Conservation (phyloP, 495 filamentous ascomycete species). For the Penicillium fimorum region DNA sequence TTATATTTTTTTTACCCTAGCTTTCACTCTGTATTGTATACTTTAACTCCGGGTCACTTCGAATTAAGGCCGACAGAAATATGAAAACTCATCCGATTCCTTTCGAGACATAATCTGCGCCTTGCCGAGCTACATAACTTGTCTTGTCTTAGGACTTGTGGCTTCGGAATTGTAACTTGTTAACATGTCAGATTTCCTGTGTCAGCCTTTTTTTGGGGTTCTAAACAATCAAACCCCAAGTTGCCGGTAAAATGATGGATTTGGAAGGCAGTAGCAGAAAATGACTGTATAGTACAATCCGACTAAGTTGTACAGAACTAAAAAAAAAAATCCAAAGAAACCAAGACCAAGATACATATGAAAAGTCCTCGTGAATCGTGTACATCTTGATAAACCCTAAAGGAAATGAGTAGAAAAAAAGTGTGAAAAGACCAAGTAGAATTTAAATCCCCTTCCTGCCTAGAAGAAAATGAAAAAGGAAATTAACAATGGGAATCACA, state of each 20-base stretch:
- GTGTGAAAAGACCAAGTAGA: not conserved
- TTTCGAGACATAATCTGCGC: not conserved
- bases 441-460: not conserved
- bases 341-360: slow-evolving; percentile 13
- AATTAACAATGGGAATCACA: not conserved
- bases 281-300: too few relatives aligned
- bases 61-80: not conserved
- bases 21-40: slow-evolving; percentile 14
- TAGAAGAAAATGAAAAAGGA: not conserved
- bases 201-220: not conserved
- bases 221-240: too few relatives aligned
- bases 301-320: not conserved
- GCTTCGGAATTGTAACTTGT: too few relatives aligned
- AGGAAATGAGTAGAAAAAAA: slow-evolving; percentile 9
- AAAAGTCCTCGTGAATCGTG: slow-evolving; percentile 12
- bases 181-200: too few relatives aligned
- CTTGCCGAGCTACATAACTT: not conserved
- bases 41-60: slow-evolving; percentile 10
- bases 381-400: slow-evolving; percentile 11
- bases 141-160: too few relatives aligned
- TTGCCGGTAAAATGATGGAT: too few relatives aligned
- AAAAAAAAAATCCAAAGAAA: not conserved
- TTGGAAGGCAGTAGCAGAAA: too few relatives aligned
- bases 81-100: not conserved
- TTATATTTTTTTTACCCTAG: slow-evolving; percentile 1